Conservation (phyloP, 768 basidiomycete species). For the Leucosporidium scottii region DNA sequence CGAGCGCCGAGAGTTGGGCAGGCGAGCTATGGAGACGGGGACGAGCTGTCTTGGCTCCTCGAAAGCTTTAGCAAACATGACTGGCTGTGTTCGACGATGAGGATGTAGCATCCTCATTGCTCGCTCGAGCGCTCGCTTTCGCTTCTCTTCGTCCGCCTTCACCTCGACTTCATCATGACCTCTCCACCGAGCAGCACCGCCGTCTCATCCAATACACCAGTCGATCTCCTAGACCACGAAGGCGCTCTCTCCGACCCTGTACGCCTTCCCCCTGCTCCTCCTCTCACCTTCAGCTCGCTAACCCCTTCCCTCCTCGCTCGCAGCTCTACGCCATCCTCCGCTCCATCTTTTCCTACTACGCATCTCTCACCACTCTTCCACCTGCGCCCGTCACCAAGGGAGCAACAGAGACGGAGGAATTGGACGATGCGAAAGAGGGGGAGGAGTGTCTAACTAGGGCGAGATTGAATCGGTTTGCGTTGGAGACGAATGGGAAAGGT, state of each 20-base stretch:
- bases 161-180: neutral
- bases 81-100: too few species aligned
- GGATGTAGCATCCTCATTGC: too few species aligned
- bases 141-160: too few species aligned
- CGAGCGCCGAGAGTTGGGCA: too few species aligned
- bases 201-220: neutral
- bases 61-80: too few species aligned
- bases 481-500: slow-evolving; percentile 1
- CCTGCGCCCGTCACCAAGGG: neutral
- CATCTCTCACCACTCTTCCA: neutral
- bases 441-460: neutral
- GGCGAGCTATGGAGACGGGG: too few species aligned
- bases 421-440: too few species aligned
- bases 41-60: too few species aligned
- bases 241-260: neutral
- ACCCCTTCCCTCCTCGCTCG: too few species aligned
- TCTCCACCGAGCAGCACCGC: neutral
- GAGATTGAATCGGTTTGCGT: neutral
- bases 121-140: too few species aligned
- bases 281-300: neutral
- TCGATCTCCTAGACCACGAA: neutral
- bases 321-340: neutral
- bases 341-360: neutral
- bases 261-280: neutral
- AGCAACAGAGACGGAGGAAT: neutral